Evolutionary conservation across 2,329 filamentous ascomycete genomes (phyloP), one percentile per base, ranked within the genome.

Genomic region (Orbilia oligospora): DNA sequence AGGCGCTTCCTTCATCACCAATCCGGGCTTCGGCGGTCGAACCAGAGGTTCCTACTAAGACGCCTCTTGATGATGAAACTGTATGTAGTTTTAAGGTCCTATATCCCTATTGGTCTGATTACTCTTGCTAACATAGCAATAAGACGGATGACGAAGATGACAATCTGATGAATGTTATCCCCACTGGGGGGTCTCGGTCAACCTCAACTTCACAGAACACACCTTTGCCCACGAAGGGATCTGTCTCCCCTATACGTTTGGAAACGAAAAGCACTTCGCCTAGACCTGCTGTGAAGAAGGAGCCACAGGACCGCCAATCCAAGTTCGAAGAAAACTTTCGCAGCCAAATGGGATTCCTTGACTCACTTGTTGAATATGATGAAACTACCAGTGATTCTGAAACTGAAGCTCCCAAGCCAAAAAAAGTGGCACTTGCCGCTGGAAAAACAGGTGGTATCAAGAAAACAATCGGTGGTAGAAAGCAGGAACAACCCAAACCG

Each of bases 61-160:
- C 44, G 33, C 16, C 53, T 9, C 38, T 49, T 16, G 55, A 72
- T 56, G 75, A 72, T 44, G 75, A 78, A 56, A 78, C 56, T 2
- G 75, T 78, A 69, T 16, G 68, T 41, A 20, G 2, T 6, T 27
- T 14, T 20, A 12, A 10, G 18, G 24, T 33, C 30, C 14, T 49
- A 49, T 1, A 2, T 22, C 38, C 5, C 16, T 5, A 16, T 1
- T 16, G 38, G 30, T n/a, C 33, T 5, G 10, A 16, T 51, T 18
- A 12, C 20, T 18, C n/a, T 6, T 38, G 18, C 61, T 77, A 56
- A 70, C 38, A 61, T 18, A 38, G 30, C 14, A 33, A 9, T 6
- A n/a, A 78, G 75, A 78, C 75, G 22, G 75, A 78, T 27, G 75
- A 78, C 16, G 75, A 78, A 30, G 75, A 69, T 20, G 64, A 69